Evolutionary conservation across 1,284 basidiomycete species (phyloP), one percentile per base, ranked within the genome.

Genomic region (Tilletia horrida): DNA sequence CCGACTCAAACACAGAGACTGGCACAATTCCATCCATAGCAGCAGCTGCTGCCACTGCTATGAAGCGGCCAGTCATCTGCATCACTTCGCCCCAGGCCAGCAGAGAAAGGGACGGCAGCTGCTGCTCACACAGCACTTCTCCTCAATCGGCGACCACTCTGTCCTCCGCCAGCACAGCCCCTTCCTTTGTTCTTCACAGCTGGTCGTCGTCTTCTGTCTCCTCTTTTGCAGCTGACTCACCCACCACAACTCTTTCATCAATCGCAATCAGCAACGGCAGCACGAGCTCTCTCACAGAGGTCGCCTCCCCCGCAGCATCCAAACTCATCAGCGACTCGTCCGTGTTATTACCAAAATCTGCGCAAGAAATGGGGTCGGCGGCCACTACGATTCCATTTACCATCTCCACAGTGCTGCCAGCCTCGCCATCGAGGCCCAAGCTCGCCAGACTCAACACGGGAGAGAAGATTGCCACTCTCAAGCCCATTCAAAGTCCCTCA

Each of bases 401-500:
- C 35, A 40, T 40, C 35, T 40, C 35, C 35, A 40, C 35, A 6
- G 35, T 40, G 6, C 11, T 11, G 6, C 35, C 35, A 6, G 16
- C 11, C 27, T 13, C 55, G 9, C 31, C 55, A 25, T 8, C 25
- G 14, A 11, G 55, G 31, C 55, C 55, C 3, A 59, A 59, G 55
- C 55, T 59, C 9, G 27, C 55, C 25, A 25, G 55, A n/a, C 55
- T 59, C 25, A 35, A 59, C 16, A 59, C 55, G 1, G 55, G 55
- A 13, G 55, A 59, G 18, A 31, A 40, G 55, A n/a, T 59, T 1
- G 25, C 55, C 55, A 59, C 55, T 0, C 13, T 59, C 29, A 29
- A 59, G 29, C 55, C 23, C 50, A 52, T 52, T 8, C 50, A 52
- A 7, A 52, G 50, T 21, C 27, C 50, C n/a, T 52, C 50, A 6